Base-by-base conservation (phyloP, 1,139 yeast species). In the Keqinozyma sinolaborantium region DNA sequence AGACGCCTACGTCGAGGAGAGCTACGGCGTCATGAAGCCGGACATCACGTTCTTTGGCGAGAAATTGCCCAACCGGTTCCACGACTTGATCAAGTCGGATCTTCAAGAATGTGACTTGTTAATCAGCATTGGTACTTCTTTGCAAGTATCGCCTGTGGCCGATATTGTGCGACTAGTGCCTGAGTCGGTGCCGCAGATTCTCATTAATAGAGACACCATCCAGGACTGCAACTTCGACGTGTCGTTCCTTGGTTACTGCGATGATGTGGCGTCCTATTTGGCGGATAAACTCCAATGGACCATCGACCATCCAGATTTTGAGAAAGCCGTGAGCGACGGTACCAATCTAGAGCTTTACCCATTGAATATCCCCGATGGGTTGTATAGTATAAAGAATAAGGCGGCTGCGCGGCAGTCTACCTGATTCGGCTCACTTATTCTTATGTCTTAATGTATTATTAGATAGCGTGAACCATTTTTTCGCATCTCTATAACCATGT, bases 11-110 rank as follows among this genome's bases (percentile, higher is more conserved):
- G 41, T 56, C 11, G 53, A 53, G 3, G 64, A 57, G 33, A 73
- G 82, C n/a, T 80, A 57, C 51, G 96, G 96, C n/a, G 92, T 88
- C 4, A 72, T 86, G 70, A 90, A 92, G 52, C 98, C 98, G 0
- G 96, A 92, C 54, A 90, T 92, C 37, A 90, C 97, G 0, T 92
- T 92, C 51, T 92, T 92, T 48, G 96, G 96, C 5, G 97, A 92
- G 53, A 77, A 81, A 10, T 66, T 92, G 34, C 97, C 97, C 0
- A 60, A 68, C n/a, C 58, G 70, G 32, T 88, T 83, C 48, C 92
- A 86, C 44, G 74, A 74, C 30, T 61, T 73, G 16, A 71, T 85
- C 24, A 67, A 70, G 24, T 60, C 68, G 28, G 92, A 83, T 48
- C 64, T 82, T 3, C 51, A 64, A 13, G 65, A 75, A 18, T 87